Evolutionary conservation across 768 basidiomycete species (phyloP).

Genomic region (Hygrophorus russula): DNA sequence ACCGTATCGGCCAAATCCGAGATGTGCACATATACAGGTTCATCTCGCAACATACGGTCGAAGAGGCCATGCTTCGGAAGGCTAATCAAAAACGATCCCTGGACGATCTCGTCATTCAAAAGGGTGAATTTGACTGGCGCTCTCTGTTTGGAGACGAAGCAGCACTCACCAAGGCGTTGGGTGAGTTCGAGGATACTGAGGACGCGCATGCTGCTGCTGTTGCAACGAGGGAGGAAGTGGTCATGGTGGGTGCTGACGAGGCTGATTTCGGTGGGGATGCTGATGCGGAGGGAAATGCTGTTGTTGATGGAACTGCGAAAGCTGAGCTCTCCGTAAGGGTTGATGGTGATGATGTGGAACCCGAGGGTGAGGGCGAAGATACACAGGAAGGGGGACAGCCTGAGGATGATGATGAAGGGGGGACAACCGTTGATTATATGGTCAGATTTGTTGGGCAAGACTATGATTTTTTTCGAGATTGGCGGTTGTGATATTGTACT

Average conservation of each 20-base stretch:
- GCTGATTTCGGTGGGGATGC: constrained; percentile 60
- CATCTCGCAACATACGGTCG: constrained; percentile 81
- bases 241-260: constrained; percentile 67
- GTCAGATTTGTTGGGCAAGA: constrained; percentile 51
- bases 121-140: constrained; percentile 93
- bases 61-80: constrained; percentile 92
- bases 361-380: constrained; percentile 17
- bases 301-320: neutral
- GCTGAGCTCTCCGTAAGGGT: constrained; percentile 12
- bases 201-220: constrained; percentile 74
- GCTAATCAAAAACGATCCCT: constrained; percentile 96
- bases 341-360: constrained; percentile 17
- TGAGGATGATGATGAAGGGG: constrained; percentile 48
- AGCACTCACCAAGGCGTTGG: constrained; percentile 64
- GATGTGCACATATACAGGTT: constrained; percentile 97
- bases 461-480: constrained; percentile 61
- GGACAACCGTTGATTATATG: constrained; percentile 81
- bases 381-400: constrained; percentile 25
- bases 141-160: constrained; percentile 60
- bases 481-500: constrained; percentile 33
- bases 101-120: constrained; percentile 85
- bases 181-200: constrained; percentile 80
- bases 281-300: constrained; percentile 7
- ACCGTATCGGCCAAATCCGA: constrained; percentile 96
- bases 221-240: constrained; percentile 64